Evolutionary conservation across 2,329 filamentous ascomycete genomes (phyloP).

Genomic region (Trichoderma harzianum): DNA sequence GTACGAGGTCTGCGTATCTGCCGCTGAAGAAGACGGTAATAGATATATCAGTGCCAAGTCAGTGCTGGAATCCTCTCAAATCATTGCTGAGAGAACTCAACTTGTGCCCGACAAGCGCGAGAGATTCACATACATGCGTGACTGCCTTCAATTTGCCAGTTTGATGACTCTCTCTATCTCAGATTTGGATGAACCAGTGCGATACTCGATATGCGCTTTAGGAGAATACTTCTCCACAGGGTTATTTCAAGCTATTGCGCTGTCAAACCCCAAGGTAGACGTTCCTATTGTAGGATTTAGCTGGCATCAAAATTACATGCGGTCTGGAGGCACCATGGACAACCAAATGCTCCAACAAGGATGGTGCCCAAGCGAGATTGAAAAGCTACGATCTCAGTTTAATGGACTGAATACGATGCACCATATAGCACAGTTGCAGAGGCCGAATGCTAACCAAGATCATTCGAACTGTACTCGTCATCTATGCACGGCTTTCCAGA

Average conservation of each 20-base stretch:
- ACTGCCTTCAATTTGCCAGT: conserved; percentile 22
- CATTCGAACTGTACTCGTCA: conserved; percentile 28
- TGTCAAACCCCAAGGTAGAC: conserved; percentile 14
- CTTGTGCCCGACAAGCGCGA: conserved; percentile 15
- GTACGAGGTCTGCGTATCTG: conserved; percentile 13
- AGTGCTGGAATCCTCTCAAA: not conserved
- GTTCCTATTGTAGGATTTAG: conserved; percentile 20
- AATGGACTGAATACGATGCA: conserved; percentile 26
- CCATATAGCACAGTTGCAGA: conserved; percentile 25
- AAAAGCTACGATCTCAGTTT: conserved; percentile 26
- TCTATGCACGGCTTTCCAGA: conserved; percentile 30
- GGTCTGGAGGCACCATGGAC: conserved; percentile 22
- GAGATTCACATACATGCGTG: conserved; percentile 22
- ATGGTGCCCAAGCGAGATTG: conserved; percentile 34
- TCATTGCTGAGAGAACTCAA: conserved; percentile 18
- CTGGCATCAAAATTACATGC: conserved; percentile 24
- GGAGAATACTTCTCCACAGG: conserved; percentile 26
- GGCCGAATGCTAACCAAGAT: conserved; percentile 11
- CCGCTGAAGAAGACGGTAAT: not conserved
- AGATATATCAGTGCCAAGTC: conserved; percentile 6
- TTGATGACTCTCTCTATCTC: conserved; percentile 19
- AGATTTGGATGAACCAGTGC: conserved; percentile 25
- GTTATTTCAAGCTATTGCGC: not conserved
- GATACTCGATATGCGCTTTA: conserved; percentile 29
- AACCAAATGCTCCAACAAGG: conserved; percentile 28